Percentiles rank a stretch among this genome's conserved stretches.
phyloP scores from a whole-genome alignment of 345 rosid genomes.

The Populus simonii region DNA sequence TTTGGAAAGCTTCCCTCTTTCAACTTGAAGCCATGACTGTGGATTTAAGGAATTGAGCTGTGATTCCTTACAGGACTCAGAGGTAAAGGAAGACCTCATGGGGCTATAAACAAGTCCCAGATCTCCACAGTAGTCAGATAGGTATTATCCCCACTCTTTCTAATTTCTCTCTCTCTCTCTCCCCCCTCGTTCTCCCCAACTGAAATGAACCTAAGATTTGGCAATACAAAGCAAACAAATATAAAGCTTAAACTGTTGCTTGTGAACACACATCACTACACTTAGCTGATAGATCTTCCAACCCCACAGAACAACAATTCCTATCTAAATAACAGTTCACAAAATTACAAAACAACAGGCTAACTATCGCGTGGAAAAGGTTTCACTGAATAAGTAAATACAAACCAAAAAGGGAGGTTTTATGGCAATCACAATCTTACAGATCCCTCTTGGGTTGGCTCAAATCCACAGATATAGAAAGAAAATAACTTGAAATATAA shows the following conservation, averaged over 20 bases:
- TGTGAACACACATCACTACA: constrained; percentile 30
- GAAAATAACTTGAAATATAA: neutral
- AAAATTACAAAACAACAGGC: constrained; percentile 19
- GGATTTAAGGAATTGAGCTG: constrained; percentile 82
- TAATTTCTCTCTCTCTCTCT: neutral
- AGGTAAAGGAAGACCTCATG: constrained; percentile 79
- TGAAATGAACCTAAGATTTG: constrained; percentile 16
- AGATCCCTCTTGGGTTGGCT: constrained; percentile 7
- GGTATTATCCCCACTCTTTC: constrained; percentile 14
- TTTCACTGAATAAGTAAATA: neutral
- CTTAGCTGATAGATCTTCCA: constrained; percentile 21
- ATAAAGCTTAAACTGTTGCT: constrained; percentile 10
- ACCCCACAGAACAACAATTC: constrained; percentile 34
- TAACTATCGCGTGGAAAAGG: neutral
- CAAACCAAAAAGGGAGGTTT: neutral
- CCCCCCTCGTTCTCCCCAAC: constrained; percentile 18
- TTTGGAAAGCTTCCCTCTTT: constrained; percentile 81
- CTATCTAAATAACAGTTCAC: constrained; percentile 18
- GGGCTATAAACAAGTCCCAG: constrained; percentile 89
- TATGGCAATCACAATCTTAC: constrained; percentile 15
- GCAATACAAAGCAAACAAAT: neutral
- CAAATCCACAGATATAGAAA: constrained; percentile 3
- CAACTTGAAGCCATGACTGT: constrained; percentile 99
- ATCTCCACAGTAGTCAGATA: constrained; percentile 84
- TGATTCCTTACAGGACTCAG: constrained; percentile 84